Evolutionary conservation across 352 stramenopile genomes (phyloP).

Genomic region (Globisporangium recalcitrans): DNA sequence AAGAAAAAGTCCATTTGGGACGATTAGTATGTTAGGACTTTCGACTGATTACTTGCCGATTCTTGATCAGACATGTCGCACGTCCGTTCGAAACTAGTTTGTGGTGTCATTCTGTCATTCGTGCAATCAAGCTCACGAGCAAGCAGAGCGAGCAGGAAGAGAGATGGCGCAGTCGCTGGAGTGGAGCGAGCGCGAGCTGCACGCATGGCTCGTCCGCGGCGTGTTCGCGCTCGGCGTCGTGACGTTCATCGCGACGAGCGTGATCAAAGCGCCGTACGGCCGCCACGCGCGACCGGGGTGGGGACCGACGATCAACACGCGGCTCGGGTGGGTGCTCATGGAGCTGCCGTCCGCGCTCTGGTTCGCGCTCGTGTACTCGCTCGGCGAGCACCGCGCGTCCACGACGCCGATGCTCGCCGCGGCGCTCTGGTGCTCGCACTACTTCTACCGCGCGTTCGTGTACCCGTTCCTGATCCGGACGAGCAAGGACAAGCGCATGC

Average conservation of each 20-base stretch:
- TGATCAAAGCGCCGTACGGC: conserved; percentile 63
- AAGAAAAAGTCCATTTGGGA: not conserved
- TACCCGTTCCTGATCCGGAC: conserved; percentile 68
- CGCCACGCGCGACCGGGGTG: conserved; percentile 47
- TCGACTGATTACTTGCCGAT: not conserved
- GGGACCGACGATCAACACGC: conserved; percentile 49
- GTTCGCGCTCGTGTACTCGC: conserved; percentile 45
- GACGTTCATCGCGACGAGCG: conserved; percentile 41
- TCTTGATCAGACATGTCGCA: not conserved
- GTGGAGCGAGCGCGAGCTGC: conserved; percentile 37
- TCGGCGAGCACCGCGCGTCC: conserved; percentile 30
- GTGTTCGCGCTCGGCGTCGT: conserved; percentile 51
- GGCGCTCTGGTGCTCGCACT: conserved; percentile 55
- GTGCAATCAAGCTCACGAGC: not conserved
- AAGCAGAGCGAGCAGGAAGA: not conserved
- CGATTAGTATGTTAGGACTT: not conserved
- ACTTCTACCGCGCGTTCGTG: conserved; percentile 62
- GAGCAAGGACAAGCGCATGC: conserved; percentile 52
- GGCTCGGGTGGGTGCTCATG: conserved; percentile 70
- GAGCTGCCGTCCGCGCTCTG: conserved; percentile 61
- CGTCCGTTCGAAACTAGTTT: no score
- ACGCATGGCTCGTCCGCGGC: conserved; percentile 43
- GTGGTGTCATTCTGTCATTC: no score
- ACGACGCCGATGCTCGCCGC: conserved; percentile 44
- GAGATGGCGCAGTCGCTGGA: conserved; percentile 16